phyloP scores from a whole-genome alignment of 1,139 yeast genomes.

The Yamadazyma epiphylla region DNA sequence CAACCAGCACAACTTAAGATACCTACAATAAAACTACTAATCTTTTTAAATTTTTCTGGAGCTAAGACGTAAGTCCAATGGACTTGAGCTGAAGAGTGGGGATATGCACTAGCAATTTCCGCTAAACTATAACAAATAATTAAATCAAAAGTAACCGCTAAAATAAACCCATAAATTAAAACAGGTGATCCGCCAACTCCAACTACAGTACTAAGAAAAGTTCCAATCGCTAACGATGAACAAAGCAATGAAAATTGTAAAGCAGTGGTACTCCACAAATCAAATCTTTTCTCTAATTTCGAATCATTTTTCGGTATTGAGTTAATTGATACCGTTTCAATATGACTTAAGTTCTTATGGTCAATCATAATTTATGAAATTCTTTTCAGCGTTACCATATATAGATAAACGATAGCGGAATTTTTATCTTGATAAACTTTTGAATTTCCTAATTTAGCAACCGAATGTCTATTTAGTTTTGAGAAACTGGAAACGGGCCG shows the following conservation, averaged over 20 bases:
- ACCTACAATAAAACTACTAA: slow-evolving; percentile 41
- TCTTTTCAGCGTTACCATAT: too few species aligned
- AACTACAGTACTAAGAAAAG: slow-evolving; percentile 21
- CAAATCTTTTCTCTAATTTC: slow-evolving; percentile 20
- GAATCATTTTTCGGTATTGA: not conserved
- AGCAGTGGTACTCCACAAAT: slow-evolving; percentile 20
- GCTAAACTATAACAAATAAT: slow-evolving; percentile 22
- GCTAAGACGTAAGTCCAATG: slow-evolving; percentile 27
- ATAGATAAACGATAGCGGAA: too few species aligned
- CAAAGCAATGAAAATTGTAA: slow-evolving; percentile 23
- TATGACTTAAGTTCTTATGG: too few species aligned
- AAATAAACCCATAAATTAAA: slow-evolving; percentile 19
- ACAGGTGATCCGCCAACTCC: slow-evolving; percentile 27
- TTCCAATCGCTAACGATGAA: slow-evolving; percentile 23
- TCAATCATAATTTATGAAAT: too few species aligned
- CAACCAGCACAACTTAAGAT: slow-evolving; percentile 51
- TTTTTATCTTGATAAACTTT: too few species aligned
- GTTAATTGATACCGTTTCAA: not conserved
- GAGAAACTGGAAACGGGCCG: too few species aligned
- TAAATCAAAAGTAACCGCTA: slow-evolving; percentile 19
- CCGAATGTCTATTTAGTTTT: too few species aligned
- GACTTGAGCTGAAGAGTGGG: slow-evolving; percentile 26
- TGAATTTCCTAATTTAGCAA: too few species aligned
- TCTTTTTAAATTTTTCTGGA: slow-evolving; percentile 15
- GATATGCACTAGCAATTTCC: slow-evolving; percentile 25